phyloP scores from a whole-genome alignment of 1,139 yeast genomes.

The Zhuliangozyma parablackwelliae region DNA sequence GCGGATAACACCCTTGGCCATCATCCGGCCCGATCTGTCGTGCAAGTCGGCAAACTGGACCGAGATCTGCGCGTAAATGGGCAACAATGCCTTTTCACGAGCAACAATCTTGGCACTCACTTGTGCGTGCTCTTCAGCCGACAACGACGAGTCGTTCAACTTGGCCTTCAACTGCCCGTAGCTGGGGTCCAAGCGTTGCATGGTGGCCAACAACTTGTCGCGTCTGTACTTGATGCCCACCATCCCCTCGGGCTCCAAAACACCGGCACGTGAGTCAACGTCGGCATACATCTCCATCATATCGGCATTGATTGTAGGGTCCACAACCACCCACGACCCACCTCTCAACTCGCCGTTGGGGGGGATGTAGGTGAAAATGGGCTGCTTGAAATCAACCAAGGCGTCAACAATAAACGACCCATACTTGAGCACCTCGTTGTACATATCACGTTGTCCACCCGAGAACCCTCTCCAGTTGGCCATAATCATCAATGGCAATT shows the following conservation, averaged over 20 bases:
- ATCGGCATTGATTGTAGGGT: conserved; percentile 92
- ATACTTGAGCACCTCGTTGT: conserved; percentile 92
- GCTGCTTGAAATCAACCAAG: conserved; percentile 91
- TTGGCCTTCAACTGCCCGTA: conserved; percentile 65
- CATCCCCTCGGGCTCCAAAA: conserved; percentile 98
- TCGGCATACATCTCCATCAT: conserved; percentile 99
- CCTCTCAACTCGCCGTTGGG: conserved; percentile 98
- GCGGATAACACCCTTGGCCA: conserved; percentile 87
- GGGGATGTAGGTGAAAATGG: conserved; percentile 93
- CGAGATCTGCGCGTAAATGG: conserved; percentile 87
- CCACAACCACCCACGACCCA: conserved; percentile 99
- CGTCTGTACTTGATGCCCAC: conserved; percentile 97
- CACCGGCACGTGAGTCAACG: conserved; percentile 95
- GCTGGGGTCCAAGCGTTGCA: conserved; percentile 80
- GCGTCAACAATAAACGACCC: conserved; percentile 98
- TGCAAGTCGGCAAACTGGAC: conserved; percentile 97
- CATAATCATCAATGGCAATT: conserved; percentile 90
- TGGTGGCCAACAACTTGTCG: conserved; percentile 81
- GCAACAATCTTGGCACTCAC: conserved; percentile 63
- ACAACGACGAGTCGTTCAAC: conserved; percentile 47
- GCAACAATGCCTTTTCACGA: conserved; percentile 77
- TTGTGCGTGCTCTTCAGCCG: conserved; percentile 63
- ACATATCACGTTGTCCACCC: conserved; percentile 99
- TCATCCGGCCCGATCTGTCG: conserved; percentile 96
- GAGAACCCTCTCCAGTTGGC: conserved; percentile 99